Evolutionary conservation across 73 alveolate species (phyloP), one percentile per base, ranked within the genome.

Genomic region (Paramecium octaurelia): DNA sequence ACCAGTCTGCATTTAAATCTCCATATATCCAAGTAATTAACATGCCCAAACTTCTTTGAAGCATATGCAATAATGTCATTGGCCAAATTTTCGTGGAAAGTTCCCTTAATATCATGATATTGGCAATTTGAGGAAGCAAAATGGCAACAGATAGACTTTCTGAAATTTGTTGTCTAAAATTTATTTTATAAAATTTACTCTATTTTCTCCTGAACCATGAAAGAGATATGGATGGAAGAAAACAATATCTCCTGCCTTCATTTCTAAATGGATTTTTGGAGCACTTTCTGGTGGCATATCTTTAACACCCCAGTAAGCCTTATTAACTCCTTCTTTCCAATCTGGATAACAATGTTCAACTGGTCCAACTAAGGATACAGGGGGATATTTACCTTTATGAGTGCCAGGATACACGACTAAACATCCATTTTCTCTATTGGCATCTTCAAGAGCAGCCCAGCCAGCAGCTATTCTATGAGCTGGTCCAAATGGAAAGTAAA

Each of bases 281-380:
- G 75, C 57, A n/a, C n/a, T 10, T 14, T 90, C 86, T 44, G 86
- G 44, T 0, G 95, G 95, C 92, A 92, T 36, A n/a, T 92, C 93
- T 24, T 58, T 57, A 20, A 92, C 60, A 54, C 95, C 95, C 76
- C 69, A 92, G 38, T 92, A 92, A n/a, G 95, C 93, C 59, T 92
- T 92, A 14, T 92, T 92, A 21, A 92, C 95, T 54, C 95, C 95
- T 80, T 84, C 95, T 16, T 85, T 84, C 95, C 95, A 92, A 73
- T 92, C 88, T 31, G 95, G 95, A 54, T 92, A 92, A 14, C 88
- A 77, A 77, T 92, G 95, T 84, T 92, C 57, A 44, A 83, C 77
- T 2, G 75, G 75, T 5, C 91, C 91, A 42, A 80, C 91, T 80
- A 44, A 38, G 20, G 20, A 23, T 24, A 44, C 48, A 23, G 8